Conservation (phyloP, 1,139 yeast species). For the Blastobotrys apis region DNA sequence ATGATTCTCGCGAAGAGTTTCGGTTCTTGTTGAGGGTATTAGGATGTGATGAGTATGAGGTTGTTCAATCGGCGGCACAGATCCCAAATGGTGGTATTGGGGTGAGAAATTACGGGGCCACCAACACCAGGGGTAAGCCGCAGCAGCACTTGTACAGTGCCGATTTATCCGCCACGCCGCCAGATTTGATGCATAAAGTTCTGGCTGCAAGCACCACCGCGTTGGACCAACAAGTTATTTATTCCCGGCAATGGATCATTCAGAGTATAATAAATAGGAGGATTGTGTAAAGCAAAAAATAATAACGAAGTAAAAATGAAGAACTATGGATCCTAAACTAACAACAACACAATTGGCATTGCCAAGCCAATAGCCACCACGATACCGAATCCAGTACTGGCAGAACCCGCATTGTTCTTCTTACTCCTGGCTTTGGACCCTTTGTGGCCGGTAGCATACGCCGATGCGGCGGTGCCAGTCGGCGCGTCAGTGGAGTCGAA, state of each 20-base stretch:
- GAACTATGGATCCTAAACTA: background rate
- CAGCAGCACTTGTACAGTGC: too few species aligned
- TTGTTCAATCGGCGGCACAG: background rate
- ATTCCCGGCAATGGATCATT: constrained; percentile 33
- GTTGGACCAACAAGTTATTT: constrained; percentile 11
- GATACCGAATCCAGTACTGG: too few species aligned
- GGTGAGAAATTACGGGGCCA: background rate
- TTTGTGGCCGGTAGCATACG: too few species aligned
- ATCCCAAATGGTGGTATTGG: background rate
- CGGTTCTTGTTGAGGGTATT: constrained; percentile 4
- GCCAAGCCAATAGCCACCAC: background rate
- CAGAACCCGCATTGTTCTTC: too few species aligned
- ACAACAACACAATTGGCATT: background rate
- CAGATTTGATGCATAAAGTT: too few species aligned
- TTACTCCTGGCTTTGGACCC: too few species aligned
- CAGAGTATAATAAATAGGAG: constrained; percentile 34
- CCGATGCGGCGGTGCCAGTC: too few species aligned
- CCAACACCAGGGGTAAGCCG: background rate
- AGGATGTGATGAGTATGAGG: background rate
- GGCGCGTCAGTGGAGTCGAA: too few species aligned
- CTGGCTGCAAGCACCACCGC: too few species aligned
- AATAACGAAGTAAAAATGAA: too few species aligned
- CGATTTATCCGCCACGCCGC: too few species aligned
- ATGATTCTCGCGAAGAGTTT: constrained; percentile 4
- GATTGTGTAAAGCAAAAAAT: constrained; percentile 19